Conservation (phyloP, 768 basidiomycete genomes). For the Tricholoma sp. region DNA sequence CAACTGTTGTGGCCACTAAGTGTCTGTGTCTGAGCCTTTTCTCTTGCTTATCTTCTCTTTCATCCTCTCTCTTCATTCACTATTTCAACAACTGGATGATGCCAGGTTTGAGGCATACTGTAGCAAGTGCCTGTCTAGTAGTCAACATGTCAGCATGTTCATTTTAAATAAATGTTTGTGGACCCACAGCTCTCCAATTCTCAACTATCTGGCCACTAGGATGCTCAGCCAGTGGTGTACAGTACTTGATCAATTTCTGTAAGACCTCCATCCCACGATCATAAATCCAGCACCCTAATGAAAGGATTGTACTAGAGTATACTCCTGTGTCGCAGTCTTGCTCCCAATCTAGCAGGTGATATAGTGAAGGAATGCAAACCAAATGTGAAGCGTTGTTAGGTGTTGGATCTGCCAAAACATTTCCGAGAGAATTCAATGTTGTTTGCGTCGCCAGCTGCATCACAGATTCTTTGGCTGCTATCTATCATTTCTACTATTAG, state of each 20-base stretch:
- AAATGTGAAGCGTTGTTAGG: not conserved
- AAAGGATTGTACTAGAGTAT: not conserved
- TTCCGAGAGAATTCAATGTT: not conserved
- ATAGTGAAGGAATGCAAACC: not conserved
- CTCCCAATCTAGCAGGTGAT: not conserved
- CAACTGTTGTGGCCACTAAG: too few species aligned
- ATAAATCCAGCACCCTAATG: not conserved
- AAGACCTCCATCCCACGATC: not conserved
- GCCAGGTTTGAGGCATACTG: conserved; percentile 1
- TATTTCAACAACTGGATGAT: too few species aligned
- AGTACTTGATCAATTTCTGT: not conserved
- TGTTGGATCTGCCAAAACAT: not conserved
- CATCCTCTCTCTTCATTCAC: too few species aligned
- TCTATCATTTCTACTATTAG: not conserved
- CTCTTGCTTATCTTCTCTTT: too few species aligned
- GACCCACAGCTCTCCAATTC: not conserved
- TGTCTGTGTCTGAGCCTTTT: too few species aligned
- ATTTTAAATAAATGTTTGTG: too few species aligned
- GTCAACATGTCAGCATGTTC: not conserved
- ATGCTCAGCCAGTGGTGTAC: too few species aligned
- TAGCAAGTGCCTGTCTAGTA: not conserved
- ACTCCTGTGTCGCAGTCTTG: not conserved
- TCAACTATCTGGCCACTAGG: too few species aligned
- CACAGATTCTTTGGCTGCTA: conserved; percentile 2
- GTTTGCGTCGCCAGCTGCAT: not conserved